Evolutionary conservation across 2,329 filamentous ascomycete species (phyloP).

Genomic region (Xylogone sp.): DNA sequence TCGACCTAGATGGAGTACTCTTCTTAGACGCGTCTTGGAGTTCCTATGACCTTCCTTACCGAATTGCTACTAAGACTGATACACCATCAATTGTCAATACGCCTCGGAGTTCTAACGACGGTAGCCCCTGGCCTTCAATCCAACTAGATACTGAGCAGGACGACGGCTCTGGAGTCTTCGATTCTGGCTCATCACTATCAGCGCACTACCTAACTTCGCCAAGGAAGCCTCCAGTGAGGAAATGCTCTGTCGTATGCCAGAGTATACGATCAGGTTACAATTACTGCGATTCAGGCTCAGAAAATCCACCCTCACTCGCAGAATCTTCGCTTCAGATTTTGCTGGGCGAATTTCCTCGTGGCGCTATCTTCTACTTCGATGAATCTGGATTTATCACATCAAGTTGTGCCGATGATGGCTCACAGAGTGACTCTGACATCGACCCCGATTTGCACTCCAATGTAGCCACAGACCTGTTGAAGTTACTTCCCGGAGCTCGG

Average conservation of each 20-base stretch:
- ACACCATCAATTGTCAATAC: not conserved
- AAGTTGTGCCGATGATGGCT: not conserved
- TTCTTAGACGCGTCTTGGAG: constrained; percentile 11
- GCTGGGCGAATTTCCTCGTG: constrained; percentile 14
- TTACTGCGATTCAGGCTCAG: not conserved
- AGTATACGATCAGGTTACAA: not conserved
- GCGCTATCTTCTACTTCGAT: constrained; percentile 17
- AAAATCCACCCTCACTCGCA: not conserved
- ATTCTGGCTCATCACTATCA: not conserved
- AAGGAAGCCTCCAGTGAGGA: not conserved
- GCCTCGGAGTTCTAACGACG: not conserved
- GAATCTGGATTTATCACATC: constrained; percentile 8
- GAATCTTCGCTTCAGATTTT: constrained; percentile 9
- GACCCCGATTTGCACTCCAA: not conserved
- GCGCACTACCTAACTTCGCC: not conserved
- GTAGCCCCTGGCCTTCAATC: not conserved
- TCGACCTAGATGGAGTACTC: constrained; percentile 16
- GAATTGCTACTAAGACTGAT: not conserved
- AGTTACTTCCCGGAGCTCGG: constrained; percentile 36
- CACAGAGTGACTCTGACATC: not conserved
- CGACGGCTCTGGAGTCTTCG: not conserved
- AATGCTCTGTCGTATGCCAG: not conserved
- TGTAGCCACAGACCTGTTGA: not conserved
- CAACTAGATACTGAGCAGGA: not conserved
- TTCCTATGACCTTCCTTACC: not conserved